Conservation (phyloP, 108 stramenopile genomes). For the Cyclostephanos tholiformis region DNA sequence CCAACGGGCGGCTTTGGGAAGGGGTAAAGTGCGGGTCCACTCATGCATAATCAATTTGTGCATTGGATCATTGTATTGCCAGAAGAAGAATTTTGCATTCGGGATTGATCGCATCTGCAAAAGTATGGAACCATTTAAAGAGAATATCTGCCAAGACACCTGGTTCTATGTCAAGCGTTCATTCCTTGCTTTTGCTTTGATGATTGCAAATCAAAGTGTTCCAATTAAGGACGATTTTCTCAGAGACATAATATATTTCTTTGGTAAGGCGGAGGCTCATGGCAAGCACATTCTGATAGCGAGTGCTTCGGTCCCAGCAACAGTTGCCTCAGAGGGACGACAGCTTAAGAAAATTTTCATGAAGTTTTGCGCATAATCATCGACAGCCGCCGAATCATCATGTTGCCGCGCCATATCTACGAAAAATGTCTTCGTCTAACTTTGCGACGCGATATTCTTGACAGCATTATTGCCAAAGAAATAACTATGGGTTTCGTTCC, state of each 20-base stretch:
- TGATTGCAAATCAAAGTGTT: constrained; percentile 76
- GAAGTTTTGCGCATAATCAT: constrained; percentile 11
- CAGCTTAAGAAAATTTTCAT: constrained; percentile 40
- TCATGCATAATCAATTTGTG: constrained; percentile 90
- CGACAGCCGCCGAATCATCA: too few relatives aligned
- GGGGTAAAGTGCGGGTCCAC: constrained; percentile 40
- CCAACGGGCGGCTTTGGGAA: constrained; percentile 45
- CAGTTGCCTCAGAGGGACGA: constrained; percentile 34
- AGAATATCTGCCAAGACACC: constrained; percentile 82
- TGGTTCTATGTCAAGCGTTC: constrained; percentile 90
- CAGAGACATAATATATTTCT: constrained; percentile 71
- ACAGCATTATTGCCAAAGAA: too few relatives aligned
- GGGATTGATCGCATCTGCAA: constrained; percentile 83
- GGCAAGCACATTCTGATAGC: constrained; percentile 7
- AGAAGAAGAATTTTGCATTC: constrained; percentile 88
- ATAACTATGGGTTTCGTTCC: too few relatives aligned
- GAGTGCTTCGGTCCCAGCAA: background rate
- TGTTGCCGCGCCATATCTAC: too few relatives aligned
- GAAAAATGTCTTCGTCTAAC: too few relatives aligned
- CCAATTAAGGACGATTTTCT: constrained; percentile 70
- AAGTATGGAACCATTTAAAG: constrained; percentile 83
- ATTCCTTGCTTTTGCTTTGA: constrained; percentile 80
- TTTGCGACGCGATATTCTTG: too few relatives aligned
- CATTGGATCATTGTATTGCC: constrained; percentile 91
- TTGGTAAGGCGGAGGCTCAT: constrained; percentile 41